phyloP scores from a whole-genome alignment of 139 green algal species.

The Coccomyxa sp. region DNA sequence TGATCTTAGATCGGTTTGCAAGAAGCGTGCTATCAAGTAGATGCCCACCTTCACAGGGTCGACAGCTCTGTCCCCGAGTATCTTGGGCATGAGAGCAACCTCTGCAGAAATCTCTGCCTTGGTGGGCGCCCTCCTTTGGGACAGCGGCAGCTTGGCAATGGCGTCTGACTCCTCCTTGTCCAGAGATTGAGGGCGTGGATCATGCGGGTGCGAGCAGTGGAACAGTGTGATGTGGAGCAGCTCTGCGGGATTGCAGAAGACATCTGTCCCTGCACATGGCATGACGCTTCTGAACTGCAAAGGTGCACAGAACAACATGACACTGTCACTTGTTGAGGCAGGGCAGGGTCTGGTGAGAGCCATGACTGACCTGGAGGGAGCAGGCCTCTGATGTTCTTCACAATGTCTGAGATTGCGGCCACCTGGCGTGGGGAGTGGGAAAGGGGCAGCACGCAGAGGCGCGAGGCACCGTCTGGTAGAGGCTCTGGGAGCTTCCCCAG shows the following conservation, averaged over 20 bases:
- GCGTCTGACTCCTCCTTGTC: neutral
- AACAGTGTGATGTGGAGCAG: neutral
- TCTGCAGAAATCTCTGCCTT: neutral
- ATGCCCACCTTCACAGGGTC: too few relatives aligned
- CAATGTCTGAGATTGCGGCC: neutral
- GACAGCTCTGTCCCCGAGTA: neutral
- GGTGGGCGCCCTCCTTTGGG: neutral
- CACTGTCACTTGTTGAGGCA: neutral
- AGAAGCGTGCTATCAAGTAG: too few relatives aligned
- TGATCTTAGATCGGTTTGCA: neutral
- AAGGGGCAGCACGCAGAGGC: neutral
- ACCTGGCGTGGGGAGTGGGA: neutral
- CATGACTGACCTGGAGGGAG: neutral
- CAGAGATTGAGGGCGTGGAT: neutral
- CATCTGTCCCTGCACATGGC: neutral
- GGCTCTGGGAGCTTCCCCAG: too few relatives aligned
- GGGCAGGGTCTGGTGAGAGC: neutral
- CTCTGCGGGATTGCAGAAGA: neutral
- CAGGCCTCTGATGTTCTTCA: neutral
- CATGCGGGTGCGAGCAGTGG: neutral
- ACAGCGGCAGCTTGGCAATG: neutral
- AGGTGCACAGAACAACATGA: neutral
- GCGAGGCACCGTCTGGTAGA: too few relatives aligned
- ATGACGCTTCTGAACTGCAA: neutral
- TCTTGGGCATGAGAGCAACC: neutral